Base-by-base conservation (phyloP, 2,329 filamentous ascomycete genomes). In the Apiospora kogelbergensis region DNA sequence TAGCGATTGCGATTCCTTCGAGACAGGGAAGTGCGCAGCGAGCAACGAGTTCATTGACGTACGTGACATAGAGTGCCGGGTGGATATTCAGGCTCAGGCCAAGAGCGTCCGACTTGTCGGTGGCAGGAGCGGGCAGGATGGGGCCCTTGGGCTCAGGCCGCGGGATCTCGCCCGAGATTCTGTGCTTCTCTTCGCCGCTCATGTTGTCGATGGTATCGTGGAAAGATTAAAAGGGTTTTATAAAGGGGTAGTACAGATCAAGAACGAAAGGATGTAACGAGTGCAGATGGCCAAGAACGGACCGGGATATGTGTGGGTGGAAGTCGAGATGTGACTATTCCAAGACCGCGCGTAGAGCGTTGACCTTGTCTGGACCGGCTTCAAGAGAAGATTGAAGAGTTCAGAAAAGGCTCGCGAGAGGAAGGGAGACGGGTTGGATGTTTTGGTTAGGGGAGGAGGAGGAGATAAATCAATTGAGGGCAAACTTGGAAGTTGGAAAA, bases 31-130 rank as follows among this genome's bases (percentile, higher is more conserved):
- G 71, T 69, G 67, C 40, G 60, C 65, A 20, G 20, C 53, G 37
- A 20, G 20, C 53, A 60, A 26, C 41, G 67, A 69, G 45, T 73
- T 68, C 68, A 66, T 67, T 33, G 63, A 84, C 86, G 79, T 81
- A 90, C 89, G 87, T 82, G 42, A 98, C 93, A 82, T 98, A 98
- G 81, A 97, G 83, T n/a, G 92, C 89, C 70, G 95, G 91, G 79
- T 95, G 94, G 74, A 97, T 84, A 53, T 87, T 78, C 46, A 88
- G 76, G 81, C 91, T 90, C 69, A 90, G 80, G 67, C 89, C 84
- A 33, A 57, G 48, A 77, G 91, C 87, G 69, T 60, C 66, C 24
- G 46, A 45, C 86, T 95, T 95, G 80, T 95, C 90, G 68, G 85
- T 83, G 30, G 89, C 88, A 30, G 91, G 92, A 13, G 91, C 94